Conservation (phyloP, 2,329 filamentous ascomycete species). For the Cryphonectria nitschkei region DNA sequence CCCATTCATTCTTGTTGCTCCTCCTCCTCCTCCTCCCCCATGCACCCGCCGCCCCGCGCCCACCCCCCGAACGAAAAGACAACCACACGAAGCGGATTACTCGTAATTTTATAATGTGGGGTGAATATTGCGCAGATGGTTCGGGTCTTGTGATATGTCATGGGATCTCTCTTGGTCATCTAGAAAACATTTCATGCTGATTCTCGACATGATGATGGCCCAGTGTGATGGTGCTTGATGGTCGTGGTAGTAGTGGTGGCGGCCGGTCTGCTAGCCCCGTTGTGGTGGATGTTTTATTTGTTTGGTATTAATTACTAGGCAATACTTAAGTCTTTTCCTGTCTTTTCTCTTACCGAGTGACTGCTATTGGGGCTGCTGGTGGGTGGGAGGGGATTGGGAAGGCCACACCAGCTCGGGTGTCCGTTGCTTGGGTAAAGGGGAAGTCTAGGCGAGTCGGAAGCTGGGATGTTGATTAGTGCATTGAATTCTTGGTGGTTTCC, state of each 20-base stretch:
- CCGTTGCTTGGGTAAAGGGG: neutral
- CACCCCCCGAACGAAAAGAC: neutral
- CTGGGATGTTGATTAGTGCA: neutral
- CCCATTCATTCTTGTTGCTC: neutral
- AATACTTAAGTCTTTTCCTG: neutral
- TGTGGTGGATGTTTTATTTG: neutral
- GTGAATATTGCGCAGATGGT: constrained; percentile 1
- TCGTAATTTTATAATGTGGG: neutral
- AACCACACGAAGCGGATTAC: neutral
- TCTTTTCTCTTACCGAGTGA: neutral
- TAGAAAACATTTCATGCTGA: neutral
- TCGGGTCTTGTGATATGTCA: constrained; percentile 16
- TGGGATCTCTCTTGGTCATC: constrained; percentile 3
- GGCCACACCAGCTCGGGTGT: neutral
- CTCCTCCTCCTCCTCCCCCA: neutral
- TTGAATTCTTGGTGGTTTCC: neutral
- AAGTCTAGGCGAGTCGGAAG: neutral
- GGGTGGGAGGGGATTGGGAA: neutral
- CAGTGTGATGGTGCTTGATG: too few relatives aligned
- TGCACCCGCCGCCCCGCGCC: neutral
- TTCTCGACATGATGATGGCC: neutral
- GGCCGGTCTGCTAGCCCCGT: neutral
- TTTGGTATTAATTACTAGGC: neutral
- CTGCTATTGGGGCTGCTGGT: neutral
- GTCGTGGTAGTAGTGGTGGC: neutral